Conservation (phyloP, 768 basidiomycete species). For the Kwoniella bestiolae region DNA sequence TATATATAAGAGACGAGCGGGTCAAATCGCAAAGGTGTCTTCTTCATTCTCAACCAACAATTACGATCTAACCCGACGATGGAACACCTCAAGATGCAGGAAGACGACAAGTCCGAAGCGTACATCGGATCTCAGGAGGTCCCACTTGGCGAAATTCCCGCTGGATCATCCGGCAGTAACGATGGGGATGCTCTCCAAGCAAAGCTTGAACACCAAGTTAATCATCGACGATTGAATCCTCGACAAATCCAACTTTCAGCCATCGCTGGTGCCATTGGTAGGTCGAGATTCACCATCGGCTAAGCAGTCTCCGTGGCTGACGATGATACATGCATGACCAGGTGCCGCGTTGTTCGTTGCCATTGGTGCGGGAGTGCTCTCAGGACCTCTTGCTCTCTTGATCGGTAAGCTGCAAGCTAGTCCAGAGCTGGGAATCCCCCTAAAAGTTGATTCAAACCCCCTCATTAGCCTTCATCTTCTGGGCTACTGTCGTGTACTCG, state of each 20-base stretch:
- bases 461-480: slow-evolving; percentile 17
- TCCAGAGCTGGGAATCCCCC: too few species aligned
- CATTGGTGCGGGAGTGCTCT: slow-evolving; percentile 20
- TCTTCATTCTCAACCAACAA: background rate
- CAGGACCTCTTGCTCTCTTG: slow-evolving; percentile 20
- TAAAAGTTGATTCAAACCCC: background rate
- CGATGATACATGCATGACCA: too few species aligned
- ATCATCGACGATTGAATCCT: slow-evolving; percentile 22
- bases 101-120: slow-evolving; percentile 10
- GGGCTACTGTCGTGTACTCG: slow-evolving; percentile 22
- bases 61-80: background rate
- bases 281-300: background rate
- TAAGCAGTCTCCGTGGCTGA: too few species aligned
- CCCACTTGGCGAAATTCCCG: background rate
- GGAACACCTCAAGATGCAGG: slow-evolving; percentile 5
- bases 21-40: background rate
- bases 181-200: slow-evolving; percentile 6
- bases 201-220: slow-evolving; percentile 8
- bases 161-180: background rate
- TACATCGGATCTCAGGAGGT: background rate
- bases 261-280: slow-evolving; percentile 28
- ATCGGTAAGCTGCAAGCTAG: slow-evolving; percentile 9
- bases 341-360: slow-evolving; percentile 28
- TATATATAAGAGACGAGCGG: background rate
- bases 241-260: slow-evolving; percentile 27